Evolutionary conservation across 1,139 yeast genomes (phyloP).

Genomic region (Scheffersomyces quercinus): DNA sequence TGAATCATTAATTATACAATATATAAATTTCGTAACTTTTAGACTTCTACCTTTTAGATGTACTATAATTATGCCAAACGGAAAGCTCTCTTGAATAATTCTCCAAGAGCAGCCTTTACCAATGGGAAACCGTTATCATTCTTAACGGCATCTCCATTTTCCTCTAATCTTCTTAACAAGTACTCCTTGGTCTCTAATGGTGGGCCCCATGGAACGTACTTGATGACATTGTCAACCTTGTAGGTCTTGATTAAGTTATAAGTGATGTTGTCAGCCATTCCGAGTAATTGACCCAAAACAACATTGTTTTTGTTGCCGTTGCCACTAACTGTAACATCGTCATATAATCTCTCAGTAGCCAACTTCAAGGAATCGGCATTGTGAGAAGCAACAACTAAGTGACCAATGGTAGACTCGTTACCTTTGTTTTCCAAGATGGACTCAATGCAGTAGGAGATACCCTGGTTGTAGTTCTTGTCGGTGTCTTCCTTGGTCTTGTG

Average conservation of each 20-base stretch:
- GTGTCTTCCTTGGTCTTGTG: constrained; percentile 75
- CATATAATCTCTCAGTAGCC: constrained; percentile 59
- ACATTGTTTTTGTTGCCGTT: constrained; percentile 59
- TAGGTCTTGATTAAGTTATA: constrained; percentile 65
- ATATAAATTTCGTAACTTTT: neutral
- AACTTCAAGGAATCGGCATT: constrained; percentile 75
- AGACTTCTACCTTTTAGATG: neutral
- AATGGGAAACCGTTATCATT: constrained; percentile 82
- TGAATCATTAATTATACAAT: constrained; percentile 1
- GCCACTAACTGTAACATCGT: constrained; percentile 16
- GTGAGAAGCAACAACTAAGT: constrained; percentile 90
- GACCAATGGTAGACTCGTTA: constrained; percentile 64
- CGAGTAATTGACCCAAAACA: constrained; percentile 86
- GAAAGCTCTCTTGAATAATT: constrained; percentile 44
- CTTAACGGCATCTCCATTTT: constrained; percentile 95
- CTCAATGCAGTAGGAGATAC: constrained; percentile 64
- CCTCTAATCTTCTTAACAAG: constrained; percentile 86
- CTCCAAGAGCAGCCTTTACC: constrained; percentile 54
- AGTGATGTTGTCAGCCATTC: constrained; percentile 94
- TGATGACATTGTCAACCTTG: constrained; percentile 75
- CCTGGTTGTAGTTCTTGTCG: constrained; percentile 74
- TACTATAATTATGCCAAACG: constrained; percentile 13
- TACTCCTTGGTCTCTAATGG: constrained; percentile 92
- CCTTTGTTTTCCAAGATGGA: constrained; percentile 51
- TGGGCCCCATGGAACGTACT: constrained; percentile 99